Evolutionary conservation across 2,329 filamentous ascomycete species (phyloP), one percentile per base, ranked within the genome.

Genomic region (Colletotrichum sublineola): DNA sequence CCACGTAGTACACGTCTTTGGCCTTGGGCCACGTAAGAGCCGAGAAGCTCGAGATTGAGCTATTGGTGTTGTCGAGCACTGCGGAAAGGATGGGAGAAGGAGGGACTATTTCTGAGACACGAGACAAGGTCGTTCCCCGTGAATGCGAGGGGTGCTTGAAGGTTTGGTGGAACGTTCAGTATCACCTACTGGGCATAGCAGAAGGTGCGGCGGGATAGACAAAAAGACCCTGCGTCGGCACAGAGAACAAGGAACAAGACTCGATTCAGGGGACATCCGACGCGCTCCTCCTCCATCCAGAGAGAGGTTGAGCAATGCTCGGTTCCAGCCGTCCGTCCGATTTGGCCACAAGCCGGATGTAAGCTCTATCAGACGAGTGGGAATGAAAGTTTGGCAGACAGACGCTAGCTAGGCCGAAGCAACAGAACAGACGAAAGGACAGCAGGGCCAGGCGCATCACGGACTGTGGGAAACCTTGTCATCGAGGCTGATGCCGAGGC

Each of bases 141-240:
- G 24, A 44, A 18, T 15, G 52, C n/a, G 38, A 36, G 46, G 61
- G 67, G 61, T 52, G 67, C 36, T 29, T 36, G 8, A n/a, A 46
- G 33, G 14, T 31, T 31, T 53, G 29, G 8, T 53, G 15, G 50
- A 31, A 6, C 18, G 20, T 52, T 33, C 40, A 42, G 11, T 14
- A 8, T 8, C 33, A 36, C 8, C 15, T 24, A 38, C 18, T 14
- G 24, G n/a, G 11, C 50, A 57, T 68, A n/a, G 44, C 42, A 68
- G 57, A 53, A 60, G 15, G 55, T 56, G 63, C 67, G 44, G 40
- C 36, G 29, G 36, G 38, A 42, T 15, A 29, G 7, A 52, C 48
- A 56, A 57, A 56, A 57, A 71, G 64, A 58, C 57, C 57, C 57
- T 58, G 68, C 64, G 12, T 68, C 52, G 29, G n/a, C 31, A 33